Conservation (phyloP, 1,284 basidiomycete genomes). For the Hypsizygus ulmarius region DNA sequence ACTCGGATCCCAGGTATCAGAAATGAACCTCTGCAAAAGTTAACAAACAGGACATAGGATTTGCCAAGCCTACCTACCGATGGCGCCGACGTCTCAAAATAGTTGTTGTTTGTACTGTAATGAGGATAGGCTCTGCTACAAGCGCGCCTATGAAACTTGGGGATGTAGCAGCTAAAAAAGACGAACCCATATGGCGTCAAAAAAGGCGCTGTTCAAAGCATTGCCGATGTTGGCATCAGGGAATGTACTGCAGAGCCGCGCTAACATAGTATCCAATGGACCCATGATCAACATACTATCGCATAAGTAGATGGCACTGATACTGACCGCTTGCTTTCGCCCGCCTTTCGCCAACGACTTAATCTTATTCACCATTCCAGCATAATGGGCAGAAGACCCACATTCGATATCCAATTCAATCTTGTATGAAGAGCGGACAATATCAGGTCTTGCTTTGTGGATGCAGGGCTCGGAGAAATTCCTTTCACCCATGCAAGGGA, state of each 20-base stretch:
- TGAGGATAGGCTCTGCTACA: neutral
- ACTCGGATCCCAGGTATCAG: conserved; percentile 52
- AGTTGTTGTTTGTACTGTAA: conserved; percentile 52
- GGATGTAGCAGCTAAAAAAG: conserved; percentile 24
- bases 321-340: conserved; percentile 38
- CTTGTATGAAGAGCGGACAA: conserved; percentile 27
- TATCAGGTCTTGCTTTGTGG: neutral
- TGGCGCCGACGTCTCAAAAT: conserved; percentile 45
- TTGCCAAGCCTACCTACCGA: conserved; percentile 32
- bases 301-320: neutral
- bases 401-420: conserved; percentile 66
- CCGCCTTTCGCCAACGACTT: conserved; percentile 44
- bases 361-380: conserved; percentile 51
- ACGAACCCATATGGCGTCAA: conserved; percentile 62
- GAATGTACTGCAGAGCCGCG: conserved; percentile 61
- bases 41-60: neutral
- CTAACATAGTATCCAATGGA: conserved; percentile 52
- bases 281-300: neutral
- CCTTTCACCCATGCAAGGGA: conserved; percentile 57
- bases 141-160: neutral
- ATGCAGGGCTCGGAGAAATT: neutral
- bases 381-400: conserved; percentile 35
- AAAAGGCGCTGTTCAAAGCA: conserved; percentile 48
- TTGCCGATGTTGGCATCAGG: conserved; percentile 55
- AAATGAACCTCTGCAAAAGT: conserved; percentile 48